These are phyloP conservation scores for Amauroascus niger DNA, from an alignment of 2,329 filamentous ascomycete genomes.

Conservation along the genomic window DNA sequence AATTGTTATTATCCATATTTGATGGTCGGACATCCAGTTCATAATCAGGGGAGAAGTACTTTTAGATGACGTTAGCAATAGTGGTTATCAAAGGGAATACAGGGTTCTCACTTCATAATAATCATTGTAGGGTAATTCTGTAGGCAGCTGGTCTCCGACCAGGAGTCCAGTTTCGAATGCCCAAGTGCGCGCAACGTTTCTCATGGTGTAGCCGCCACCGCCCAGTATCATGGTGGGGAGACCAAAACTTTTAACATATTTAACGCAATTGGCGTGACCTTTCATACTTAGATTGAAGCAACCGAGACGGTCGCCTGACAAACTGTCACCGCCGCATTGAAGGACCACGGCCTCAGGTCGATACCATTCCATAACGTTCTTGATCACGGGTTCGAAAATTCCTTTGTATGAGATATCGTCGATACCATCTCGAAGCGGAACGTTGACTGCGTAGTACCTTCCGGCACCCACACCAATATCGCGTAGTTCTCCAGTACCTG, in stretches of 20 bases:
- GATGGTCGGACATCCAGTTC: slow-evolving; percentile 59
- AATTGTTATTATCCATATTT: slow-evolving; percentile 65
- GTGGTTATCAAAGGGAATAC: neutral
- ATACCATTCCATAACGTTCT: slow-evolving; percentile 60
- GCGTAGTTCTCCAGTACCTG: slow-evolving; percentile 57
- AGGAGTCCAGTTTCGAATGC: slow-evolving; percentile 65
- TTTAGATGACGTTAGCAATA: slow-evolving; percentile 6
- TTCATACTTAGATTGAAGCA: slow-evolving; percentile 64
- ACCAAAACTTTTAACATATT: slow-evolving; percentile 58
- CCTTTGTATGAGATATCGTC: slow-evolving; percentile 58
- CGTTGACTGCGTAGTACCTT: slow-evolving; percentile 61
- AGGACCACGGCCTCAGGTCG: slow-evolving; percentile 57
- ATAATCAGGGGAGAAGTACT: slow-evolving; percentile 62
- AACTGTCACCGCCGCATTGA: slow-evolving; percentile 58
- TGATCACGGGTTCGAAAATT: slow-evolving; percentile 59
- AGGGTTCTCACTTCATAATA: slow-evolving; percentile 60
- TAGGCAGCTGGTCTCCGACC: slow-evolving; percentile 69
- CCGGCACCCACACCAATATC: slow-evolving; percentile 59
- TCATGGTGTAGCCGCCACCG: slow-evolving; percentile 61
- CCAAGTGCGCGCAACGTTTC: slow-evolving; percentile 55
- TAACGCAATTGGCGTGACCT: slow-evolving; percentile 60
- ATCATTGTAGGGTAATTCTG: slow-evolving; percentile 87
- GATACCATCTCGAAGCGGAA: slow-evolving; percentile 59
- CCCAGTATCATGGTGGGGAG: slow-evolving; percentile 57
- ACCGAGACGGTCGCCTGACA: slow-evolving; percentile 57